phyloP scores from a whole-genome alignment of 2,329 filamentous ascomycete species.

The Sclerotinia trifoliorum region DNA sequence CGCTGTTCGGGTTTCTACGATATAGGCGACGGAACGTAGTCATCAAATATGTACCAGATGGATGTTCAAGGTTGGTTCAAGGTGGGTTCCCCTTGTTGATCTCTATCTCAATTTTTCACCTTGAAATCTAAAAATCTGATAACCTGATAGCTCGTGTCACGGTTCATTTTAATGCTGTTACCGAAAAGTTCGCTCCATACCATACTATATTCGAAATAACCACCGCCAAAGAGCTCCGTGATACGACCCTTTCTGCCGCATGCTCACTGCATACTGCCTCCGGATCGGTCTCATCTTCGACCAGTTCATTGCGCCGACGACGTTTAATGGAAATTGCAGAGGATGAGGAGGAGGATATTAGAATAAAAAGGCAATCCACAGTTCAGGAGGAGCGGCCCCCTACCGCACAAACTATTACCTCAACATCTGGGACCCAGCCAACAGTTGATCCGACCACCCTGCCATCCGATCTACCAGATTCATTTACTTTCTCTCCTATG shows the following conservation, averaged over 20 bases:
- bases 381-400: constrained; percentile 47
- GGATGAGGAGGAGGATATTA: constrained; percentile 66
- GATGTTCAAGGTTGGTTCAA: constrained; percentile 86
- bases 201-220: constrained; percentile 80
- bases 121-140: constrained; percentile 31
- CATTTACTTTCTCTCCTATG: constrained; percentile 26
- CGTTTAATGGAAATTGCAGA: constrained; percentile 92
- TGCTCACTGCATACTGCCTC: constrained; percentile 88
- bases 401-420: constrained; percentile 34
- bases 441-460: constrained; percentile 23
- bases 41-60: constrained; percentile 88
- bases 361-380: constrained; percentile 59
- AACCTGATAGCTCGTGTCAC: constrained; percentile 69
- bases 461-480: constrained; percentile 26
- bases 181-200: constrained; percentile 76
- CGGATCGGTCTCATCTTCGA: constrained; percentile 80
- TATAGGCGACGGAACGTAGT: constrained; percentile 88
- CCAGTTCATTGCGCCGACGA: constrained; percentile 72
- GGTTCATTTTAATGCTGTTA: constrained; percentile 66
- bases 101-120: constrained; percentile 28
- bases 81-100: constrained; percentile 54
- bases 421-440: constrained; percentile 25
- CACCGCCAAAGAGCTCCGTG: constrained; percentile 74
- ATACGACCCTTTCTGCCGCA: constrained; percentile 81
- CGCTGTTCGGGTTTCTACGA: constrained; percentile 86